These are phyloP conservation scores for Alternaria ethzedia DNA, from an alignment of 2,329 filamentous ascomycete genomes.

Conservation along the genomic window DNA sequence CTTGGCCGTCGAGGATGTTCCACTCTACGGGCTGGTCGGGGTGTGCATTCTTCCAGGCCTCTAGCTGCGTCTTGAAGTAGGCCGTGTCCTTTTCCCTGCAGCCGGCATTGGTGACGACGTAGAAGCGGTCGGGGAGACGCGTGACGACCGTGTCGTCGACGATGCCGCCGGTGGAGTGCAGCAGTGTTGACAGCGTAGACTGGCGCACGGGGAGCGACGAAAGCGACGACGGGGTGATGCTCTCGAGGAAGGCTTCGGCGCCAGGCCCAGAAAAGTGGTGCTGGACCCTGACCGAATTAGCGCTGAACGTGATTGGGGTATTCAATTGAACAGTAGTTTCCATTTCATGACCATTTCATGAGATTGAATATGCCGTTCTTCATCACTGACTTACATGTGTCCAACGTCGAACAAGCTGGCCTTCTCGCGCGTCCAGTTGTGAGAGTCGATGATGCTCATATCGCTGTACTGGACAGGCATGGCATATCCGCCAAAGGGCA, in stretches of 20 bases:
- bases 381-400: slow-evolving; percentile 74
- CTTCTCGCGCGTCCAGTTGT: slow-evolving; percentile 86
- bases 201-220: slow-evolving; percentile 68
- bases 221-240: slow-evolving; percentile 79
- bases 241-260: slow-evolving; percentile 81
- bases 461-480: slow-evolving; percentile 92
- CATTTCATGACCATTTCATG: too few species aligned
- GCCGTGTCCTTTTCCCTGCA: slow-evolving; percentile 86
- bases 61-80: slow-evolving; percentile 76
- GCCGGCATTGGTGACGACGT: slow-evolving; percentile 94
- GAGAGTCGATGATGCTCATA: slow-evolving; percentile 80
- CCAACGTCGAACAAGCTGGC: slow-evolving; percentile 94
- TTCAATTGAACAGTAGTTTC: background rate
- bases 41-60: slow-evolving; percentile 51
- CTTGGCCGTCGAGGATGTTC: slow-evolving; percentile 73
- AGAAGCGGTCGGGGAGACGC: slow-evolving; percentile 71
- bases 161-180: slow-evolving; percentile 84
- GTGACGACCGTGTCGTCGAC: slow-evolving; percentile 95
- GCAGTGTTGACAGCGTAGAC: slow-evolving; percentile 82
- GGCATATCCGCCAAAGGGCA: slow-evolving; percentile 89
- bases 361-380: background rate
- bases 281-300: slow-evolving; percentile 64
- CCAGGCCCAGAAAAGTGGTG: slow-evolving; percentile 83
- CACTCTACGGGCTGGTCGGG: slow-evolving; percentile 63
- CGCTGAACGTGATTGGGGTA: background rate